Evolutionary conservation across 176 grass and related monocot genomes (phyloP), one percentile per base, ranked within the genome.

Genomic region (Aegilops bicornis): DNA sequence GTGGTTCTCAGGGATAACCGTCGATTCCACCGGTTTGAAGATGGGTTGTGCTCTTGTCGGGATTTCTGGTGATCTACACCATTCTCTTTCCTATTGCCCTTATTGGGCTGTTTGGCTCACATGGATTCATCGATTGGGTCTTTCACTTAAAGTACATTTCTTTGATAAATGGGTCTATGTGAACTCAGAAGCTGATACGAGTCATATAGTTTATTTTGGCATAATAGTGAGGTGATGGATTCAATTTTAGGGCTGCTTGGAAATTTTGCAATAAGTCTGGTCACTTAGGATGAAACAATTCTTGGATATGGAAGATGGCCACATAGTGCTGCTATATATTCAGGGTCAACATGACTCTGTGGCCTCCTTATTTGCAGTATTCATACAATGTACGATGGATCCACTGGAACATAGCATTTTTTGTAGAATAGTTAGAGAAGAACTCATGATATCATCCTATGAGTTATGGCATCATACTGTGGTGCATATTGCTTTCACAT

Each of bases 1-100:
- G 85, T 99, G 36, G 45, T 99, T 80, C 86, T 96, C 42, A 93
- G 97, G 83, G 97, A 99, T 75, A 92, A 94, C 78, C 84, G 90
- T 62, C 86, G 92, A 17, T 99, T 99, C 76, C 97, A 99, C 69
- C 82, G 80, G 30, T 99, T 99, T 64, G 87, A 96, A 90, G 80
- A 90, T 90, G 97, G 94, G 13, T 32, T 25, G 31, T 99, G 97
- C 83, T 96, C 92, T 63, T 99, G 94, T 74, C 77, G 92, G 19
- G 97, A 99, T 94, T 99, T 96, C 67, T 97, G 91, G 95, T 95
- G 86, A 85, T 85, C 31, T 52, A 74, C 16, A 35, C 22, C 48
- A 20, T 81, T 73, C 7, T 76, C 37, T 64, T 79, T 54, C 20
- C 83, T 37, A 29, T 22, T 67, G 60, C 19, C 67, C 24, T 61